Conservation (phyloP, 2,329 filamentous ascomycete genomes). For the Cladophialophora bantiana region DNA sequence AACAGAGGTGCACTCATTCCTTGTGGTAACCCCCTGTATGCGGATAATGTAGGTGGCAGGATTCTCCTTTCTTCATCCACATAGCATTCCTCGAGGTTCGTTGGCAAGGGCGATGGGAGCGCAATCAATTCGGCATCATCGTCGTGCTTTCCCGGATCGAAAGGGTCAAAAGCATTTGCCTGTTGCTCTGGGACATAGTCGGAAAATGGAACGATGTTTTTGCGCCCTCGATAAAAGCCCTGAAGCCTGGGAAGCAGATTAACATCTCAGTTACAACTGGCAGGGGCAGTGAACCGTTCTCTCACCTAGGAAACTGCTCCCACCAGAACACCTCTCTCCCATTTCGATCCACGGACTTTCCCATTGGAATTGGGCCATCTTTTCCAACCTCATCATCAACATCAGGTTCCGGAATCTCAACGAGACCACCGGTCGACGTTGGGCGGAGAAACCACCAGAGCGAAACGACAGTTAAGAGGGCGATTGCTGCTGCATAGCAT, state of each 20-base stretch:
- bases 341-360: slow-evolving; percentile 30
- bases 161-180: slow-evolving; percentile 16
- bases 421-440: neutral
- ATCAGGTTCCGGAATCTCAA: slow-evolving; percentile 10
- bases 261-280: neutral
- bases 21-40: slow-evolving; percentile 38
- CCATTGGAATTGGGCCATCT: slow-evolving; percentile 36
- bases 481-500: slow-evolving; percentile 29
- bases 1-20: slow-evolving; percentile 58
- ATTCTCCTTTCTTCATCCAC: slow-evolving; percentile 33
- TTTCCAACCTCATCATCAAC: neutral
- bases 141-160: slow-evolving; percentile 17
- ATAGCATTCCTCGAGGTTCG: slow-evolving; percentile 30
- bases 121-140: slow-evolving; percentile 21
- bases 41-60: slow-evolving; percentile 30
- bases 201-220: slow-evolving; percentile 32
- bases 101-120: slow-evolving; percentile 2
- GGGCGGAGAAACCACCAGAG: slow-evolving; percentile 23
- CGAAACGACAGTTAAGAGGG: slow-evolving; percentile 25
- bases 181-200: slow-evolving; percentile 38
- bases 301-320: slow-evolving; percentile 38
- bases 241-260: slow-evolving; percentile 23
- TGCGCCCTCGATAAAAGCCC: slow-evolving; percentile 34
- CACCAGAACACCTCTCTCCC: slow-evolving; percentile 41
- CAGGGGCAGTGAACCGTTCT: slow-evolving; percentile 6